A percentile compares a stretch with the other conserved stretches of the same genome.
phyloP scores from a whole-genome alignment of 805 yeast species.

The Suhomyces prunicola region DNA sequence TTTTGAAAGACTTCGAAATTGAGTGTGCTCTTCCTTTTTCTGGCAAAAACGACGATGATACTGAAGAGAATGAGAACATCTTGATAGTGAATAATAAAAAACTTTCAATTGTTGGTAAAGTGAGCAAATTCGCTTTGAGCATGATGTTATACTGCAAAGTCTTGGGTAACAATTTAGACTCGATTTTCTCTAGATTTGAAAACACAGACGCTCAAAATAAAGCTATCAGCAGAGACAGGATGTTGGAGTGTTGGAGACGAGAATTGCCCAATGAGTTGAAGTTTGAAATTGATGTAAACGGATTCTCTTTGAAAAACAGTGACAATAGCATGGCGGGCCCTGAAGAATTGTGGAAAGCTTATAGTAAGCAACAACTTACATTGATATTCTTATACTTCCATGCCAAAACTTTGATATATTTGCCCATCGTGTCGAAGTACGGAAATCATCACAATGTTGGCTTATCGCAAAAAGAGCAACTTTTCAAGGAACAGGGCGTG shows the following conservation, averaged over 20 bases:
- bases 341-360: conserved; percentile 22
- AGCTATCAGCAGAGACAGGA: conserved; percentile 50
- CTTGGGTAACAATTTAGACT: conserved; percentile 68
- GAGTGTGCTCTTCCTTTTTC: conserved; percentile 82
- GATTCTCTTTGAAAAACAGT: conserved; percentile 38
- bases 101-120: conserved; percentile 67
- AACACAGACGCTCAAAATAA: conserved; percentile 20
- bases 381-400: conserved; percentile 47
- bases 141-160: conserved; percentile 70
- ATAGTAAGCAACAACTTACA: conserved; percentile 47
- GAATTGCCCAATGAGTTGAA: conserved; percentile 60
- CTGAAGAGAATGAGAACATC: conserved; percentile 49
- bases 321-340: conserved; percentile 11
- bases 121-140: conserved; percentile 57
- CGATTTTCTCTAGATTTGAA: conserved; percentile 61
- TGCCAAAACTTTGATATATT: conserved; percentile 40
- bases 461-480: conserved; percentile 34
- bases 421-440: conserved; percentile 40
- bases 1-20: conserved; percentile 75
- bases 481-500: conserved; percentile 34
- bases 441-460: conserved; percentile 43
- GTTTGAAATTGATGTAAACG: conserved; percentile 63
- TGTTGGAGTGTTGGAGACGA: conserved; percentile 75
- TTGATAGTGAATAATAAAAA: conserved; percentile 57
- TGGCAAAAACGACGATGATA: conserved; percentile 37